Evolutionary conservation across 2,329 filamentous ascomycete species (phyloP).

Genomic region (Cordyceps militaris): DNA sequence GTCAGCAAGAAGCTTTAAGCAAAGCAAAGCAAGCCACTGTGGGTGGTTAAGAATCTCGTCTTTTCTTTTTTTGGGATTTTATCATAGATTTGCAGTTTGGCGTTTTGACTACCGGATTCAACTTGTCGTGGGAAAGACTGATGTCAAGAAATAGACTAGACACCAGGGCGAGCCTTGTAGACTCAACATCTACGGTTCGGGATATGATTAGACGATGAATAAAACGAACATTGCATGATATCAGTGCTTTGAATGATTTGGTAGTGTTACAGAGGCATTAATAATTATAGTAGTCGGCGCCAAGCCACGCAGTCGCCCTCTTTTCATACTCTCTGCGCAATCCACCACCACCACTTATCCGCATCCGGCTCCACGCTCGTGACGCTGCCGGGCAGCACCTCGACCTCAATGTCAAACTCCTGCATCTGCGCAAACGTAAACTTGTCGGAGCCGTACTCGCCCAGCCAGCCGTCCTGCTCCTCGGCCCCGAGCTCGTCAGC

Average conservation of each 20-base stretch:
- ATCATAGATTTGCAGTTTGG: constrained; percentile 19
- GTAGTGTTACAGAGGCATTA: neutral
- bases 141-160: constrained; percentile 11
- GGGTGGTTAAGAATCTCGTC: neutral
- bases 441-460: constrained; percentile 66
- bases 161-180: constrained; percentile 22
- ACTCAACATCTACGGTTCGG: constrained; percentile 35
- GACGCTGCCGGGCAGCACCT: constrained; percentile 70
- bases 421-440: constrained; percentile 79
- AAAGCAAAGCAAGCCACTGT: neutral
- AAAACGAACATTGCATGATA: too few species aligned
- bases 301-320: neutral
- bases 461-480: constrained; percentile 79
- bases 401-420: constrained; percentile 73
- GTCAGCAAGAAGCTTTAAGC: constrained; percentile 51
- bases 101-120: constrained; percentile 18
- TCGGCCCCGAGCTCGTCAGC: constrained; percentile 52
- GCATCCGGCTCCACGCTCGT: constrained; percentile 60
- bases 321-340: constrained; percentile 63
- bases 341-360: constrained; percentile 86
- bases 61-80: neutral
- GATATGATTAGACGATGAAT: constrained; percentile 11
- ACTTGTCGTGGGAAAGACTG: constrained; percentile 10
- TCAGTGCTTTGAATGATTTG: neutral
- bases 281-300: neutral